Evolutionary conservation across 106 monocot species (phyloP), one percentile per base, ranked within the genome.

Genomic region (Acorus gramineus): DNA sequence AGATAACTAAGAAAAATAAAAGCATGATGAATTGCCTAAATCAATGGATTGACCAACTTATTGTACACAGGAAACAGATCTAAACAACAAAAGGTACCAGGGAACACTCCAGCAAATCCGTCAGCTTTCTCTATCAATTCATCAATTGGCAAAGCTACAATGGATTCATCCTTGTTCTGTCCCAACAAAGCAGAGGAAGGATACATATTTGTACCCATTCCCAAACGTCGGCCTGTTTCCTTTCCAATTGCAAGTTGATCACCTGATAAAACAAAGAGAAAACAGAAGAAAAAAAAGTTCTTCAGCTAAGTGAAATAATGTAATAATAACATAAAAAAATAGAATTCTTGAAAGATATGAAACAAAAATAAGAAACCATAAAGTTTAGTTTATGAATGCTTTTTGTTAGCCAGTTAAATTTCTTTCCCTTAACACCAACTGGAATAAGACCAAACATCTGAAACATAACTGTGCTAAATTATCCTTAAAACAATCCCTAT

Each of bases 121-220:
- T 93, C 93, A 11, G 93, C 93, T 68, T 93, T 89, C 74, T 93
- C 93, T 45, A 93, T 93, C 47, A 93, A 74, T 54, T 93, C 93
- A 80, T 93, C 93, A 75, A 93, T 57, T 6, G 93, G 93, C 65
- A 93, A 79, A 69, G 85, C 76, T 56, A 74, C 85, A 64, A 86
- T 84, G 7, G 92, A 87, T 50, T 93, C 89, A 66, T 85, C 85
- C 73, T 89, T 93, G 60, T 66, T 62, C 4, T 93, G 76, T 10
- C 89, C 93, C 47, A 93, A 69, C 54, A 94, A 77, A 70, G 93
- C 84, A 68, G 89, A 89, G 14, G 93, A 86, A 5, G 93, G 93
- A 60, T 94, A 89, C 93, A 94, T 94, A 57, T 94, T 94, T 59
- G 89, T 94, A 50, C 93, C 93, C 93, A 94, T 94, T 14, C 93